Base-by-base conservation (phyloP, 1,284 basidiomycete species). In the Pascua sp. region DNA sequence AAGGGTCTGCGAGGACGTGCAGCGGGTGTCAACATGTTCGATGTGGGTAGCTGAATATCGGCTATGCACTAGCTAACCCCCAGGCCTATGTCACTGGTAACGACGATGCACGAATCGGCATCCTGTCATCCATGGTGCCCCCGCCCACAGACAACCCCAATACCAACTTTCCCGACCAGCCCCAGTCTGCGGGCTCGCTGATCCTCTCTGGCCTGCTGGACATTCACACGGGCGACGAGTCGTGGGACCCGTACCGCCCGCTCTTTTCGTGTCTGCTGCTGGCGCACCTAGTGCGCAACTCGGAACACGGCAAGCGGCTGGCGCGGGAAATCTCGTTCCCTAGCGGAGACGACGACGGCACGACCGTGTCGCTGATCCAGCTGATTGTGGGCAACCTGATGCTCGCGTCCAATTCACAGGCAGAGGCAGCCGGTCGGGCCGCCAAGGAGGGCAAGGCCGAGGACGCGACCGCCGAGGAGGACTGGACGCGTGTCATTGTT, bases 401-500 rank as follows among this genome's bases (percentile, higher is more conserved):
- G 82, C 65, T 89, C 86, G 81, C 82, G 0, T 70, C 79, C 47
- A 72, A 82, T 39, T 81, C 82, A 63, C 81, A 82, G 56, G 76
- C 78, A 7, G 79, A 80, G 43, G 74, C 73, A 46, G 71, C 71
- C 24, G 79, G 76, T 53, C 60, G 71, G 10, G 69, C 69, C 13
- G 71, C 72, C 11, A 73, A 69, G 59, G 71, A 73, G 43, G 71
- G 68, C 4, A 48, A 47, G 43, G 57, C 58, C 0, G 55, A 55
- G 51, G 62, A 38, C 81, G 82, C 63, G 58, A 61, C 60, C 38
- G 72, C 74, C 53, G 75, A 72, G 46, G 71, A 75, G 54, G 91
- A 94, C 66, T 98, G 93, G 92, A 91, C 92, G 62, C 82, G 91
- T 58, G 80, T 97, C 57, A 86, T 93, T 69, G 86, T 91, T 7